Evolutionary conservation across 306 rosid genomes (phyloP).

Genomic region (Oxytropis ochrocephala): DNA sequence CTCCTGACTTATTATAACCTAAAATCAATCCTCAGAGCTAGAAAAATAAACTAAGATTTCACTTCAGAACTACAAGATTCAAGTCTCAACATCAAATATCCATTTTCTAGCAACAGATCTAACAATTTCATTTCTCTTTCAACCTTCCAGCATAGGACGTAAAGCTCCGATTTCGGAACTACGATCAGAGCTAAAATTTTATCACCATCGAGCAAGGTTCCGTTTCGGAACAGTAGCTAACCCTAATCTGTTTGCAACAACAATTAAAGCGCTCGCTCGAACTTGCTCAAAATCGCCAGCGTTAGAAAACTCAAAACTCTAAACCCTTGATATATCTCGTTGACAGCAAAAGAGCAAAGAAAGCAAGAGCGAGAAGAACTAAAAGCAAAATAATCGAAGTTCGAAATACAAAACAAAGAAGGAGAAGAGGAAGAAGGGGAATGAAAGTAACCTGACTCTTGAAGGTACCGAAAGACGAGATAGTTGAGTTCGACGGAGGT

Average conservation of each 20-base stretch:
- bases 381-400: not conserved
- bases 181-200: not conserved
- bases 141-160: not conserved
- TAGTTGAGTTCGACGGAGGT: constrained; percentile 82
- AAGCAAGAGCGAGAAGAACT: not conserved
- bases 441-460: constrained; percentile 68
- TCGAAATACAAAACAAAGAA: not conserved
- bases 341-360: not conserved
- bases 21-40: not conserved
- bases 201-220: not conserved
- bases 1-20: not conserved
- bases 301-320: not conserved
- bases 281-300: not conserved
- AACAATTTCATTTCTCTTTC: not conserved
- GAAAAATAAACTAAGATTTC: not conserved
- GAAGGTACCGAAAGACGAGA: constrained; percentile 85
- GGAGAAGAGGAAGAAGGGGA: not conserved
- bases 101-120: constrained; percentile 24
- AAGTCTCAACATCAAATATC: not conserved
- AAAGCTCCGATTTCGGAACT: not conserved
- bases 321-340: not conserved
- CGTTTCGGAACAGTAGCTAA: not conserved
- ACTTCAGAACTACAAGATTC: not conserved
- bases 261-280: not conserved
- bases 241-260: constrained; percentile 26